These are phyloP conservation scores for Acrodontium crateriforme DNA, from an alignment of 2,329 filamentous ascomycete genomes.

Conservation along the genomic window DNA sequence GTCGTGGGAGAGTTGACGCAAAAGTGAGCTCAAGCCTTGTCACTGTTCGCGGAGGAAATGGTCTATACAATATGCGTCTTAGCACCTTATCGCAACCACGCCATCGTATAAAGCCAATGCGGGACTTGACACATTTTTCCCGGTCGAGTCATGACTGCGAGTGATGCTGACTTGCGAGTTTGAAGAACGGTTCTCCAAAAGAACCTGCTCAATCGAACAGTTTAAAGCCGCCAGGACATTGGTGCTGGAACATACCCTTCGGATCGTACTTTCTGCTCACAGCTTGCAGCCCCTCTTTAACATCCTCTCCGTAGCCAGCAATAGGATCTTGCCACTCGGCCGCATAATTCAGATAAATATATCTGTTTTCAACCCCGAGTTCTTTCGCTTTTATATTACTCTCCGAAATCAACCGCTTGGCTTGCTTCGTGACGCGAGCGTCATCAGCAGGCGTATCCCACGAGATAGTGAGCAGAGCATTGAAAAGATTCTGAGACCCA, in stretches of 20 bases:
- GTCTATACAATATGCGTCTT: too few relatives aligned
- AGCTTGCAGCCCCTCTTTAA: constrained; percentile 15
- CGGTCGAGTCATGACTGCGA: too few relatives aligned
- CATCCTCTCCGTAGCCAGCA: constrained; percentile 18
- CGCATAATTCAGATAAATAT: constrained; percentile 25
- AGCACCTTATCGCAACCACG: too few relatives aligned
- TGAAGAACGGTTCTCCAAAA: too few relatives aligned
- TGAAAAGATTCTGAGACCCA: too few relatives aligned
- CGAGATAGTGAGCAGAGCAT: constrained; percentile 6
- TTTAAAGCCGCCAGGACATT: constrained; percentile 25
- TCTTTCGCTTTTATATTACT: constrained; percentile 3
- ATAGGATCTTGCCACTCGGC: constrained; percentile 24
- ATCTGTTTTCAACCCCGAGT: constrained; percentile 9
- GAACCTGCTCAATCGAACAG: too few relatives aligned
- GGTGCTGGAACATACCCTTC: constrained; percentile 22
- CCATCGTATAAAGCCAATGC: too few relatives aligned
- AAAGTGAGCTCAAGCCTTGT: too few relatives aligned
- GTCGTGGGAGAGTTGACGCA: too few relatives aligned
- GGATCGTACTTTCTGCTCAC: constrained; percentile 25
- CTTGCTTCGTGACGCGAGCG: constrained; percentile 4
- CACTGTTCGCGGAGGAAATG: too few relatives aligned
- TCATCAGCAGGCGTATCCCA: constrained; percentile 8
- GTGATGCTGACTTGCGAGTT: too few relatives aligned
- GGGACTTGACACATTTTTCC: too few relatives aligned
- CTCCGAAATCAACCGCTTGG: constrained; percentile 4